Conservation (phyloP, 768 basidiomycete species). For the Exidia glandulosa region DNA sequence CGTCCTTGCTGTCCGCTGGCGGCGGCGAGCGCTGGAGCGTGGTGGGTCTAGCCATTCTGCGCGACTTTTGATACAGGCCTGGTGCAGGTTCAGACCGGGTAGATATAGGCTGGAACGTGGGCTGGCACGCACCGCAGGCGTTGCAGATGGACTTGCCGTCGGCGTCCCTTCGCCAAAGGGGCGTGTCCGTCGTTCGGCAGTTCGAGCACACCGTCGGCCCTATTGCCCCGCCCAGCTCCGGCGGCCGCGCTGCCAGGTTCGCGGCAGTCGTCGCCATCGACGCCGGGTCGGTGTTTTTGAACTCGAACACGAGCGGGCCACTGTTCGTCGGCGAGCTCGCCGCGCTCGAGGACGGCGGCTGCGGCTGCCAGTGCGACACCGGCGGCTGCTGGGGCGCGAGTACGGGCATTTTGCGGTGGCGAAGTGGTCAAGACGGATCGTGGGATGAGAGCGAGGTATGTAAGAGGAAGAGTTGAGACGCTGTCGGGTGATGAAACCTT, state of each 20-base stretch:
- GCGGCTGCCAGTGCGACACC: not conserved
- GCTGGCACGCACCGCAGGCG: constrained; percentile 63
- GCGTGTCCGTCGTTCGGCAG: constrained; percentile 62
- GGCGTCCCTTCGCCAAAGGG: constrained; percentile 73
- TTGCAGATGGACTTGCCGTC: constrained; percentile 83
- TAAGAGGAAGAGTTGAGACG: too few species aligned
- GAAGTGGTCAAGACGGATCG: not conserved
- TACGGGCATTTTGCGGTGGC: not conserved
- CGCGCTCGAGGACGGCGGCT: not conserved
- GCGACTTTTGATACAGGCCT: constrained; percentile 82
- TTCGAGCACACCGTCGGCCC: constrained; percentile 10
- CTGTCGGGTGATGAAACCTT: not conserved
- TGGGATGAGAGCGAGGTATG: too few species aligned
- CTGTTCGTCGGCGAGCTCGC: not conserved
- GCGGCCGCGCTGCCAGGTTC: not conserved
- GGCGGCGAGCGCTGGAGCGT: constrained; percentile 27
- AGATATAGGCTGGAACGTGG: not conserved
- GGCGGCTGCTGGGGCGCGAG: not conserved
- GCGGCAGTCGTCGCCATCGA: not conserved
- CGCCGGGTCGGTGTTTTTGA: not conserved
- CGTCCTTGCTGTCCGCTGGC: constrained; percentile 12
- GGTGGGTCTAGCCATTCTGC: constrained; percentile 62
- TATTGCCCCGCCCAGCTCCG: not conserved
- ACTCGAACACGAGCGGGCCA: not conserved
- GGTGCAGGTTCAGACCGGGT: constrained; percentile 11